These are phyloP conservation scores for Fusarium succisae DNA, from an alignment of 2,329 filamentous ascomycete genomes.

Conservation along the genomic window DNA sequence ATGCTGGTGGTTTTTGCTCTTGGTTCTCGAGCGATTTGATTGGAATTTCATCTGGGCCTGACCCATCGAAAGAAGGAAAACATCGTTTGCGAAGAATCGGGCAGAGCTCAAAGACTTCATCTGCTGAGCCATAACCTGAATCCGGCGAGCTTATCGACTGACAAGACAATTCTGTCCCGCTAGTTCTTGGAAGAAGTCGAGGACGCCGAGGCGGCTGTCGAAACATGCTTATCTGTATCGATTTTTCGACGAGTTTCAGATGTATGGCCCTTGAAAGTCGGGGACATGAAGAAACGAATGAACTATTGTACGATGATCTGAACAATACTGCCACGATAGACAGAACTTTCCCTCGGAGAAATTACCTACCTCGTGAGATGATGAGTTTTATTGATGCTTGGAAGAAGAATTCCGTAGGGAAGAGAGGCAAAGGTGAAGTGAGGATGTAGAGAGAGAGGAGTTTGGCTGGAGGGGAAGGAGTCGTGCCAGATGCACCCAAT, in stretches of 20 bases:
- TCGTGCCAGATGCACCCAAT: constrained; percentile 7
- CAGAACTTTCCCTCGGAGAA: not conserved
- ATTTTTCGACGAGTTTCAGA: not conserved
- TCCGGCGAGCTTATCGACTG: constrained; percentile 36
- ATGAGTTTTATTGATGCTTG: constrained; percentile 36
- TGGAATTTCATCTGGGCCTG: constrained; percentile 12
- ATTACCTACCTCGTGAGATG: constrained; percentile 12
- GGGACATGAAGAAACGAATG: constrained; percentile 33
- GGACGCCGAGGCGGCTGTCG: constrained; percentile 12
- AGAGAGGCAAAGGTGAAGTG: constrained; percentile 25
- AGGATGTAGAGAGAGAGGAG: constrained; percentile 8
- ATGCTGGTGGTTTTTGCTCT: not conserved
- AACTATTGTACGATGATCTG: constrained; percentile 18
- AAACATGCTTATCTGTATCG: constrained; percentile 17
- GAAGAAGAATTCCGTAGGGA: constrained; percentile 32
- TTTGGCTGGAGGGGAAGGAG: constrained; percentile 34
- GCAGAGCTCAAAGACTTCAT: constrained; percentile 22
- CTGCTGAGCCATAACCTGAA: constrained; percentile 45
- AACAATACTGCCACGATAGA: constrained; percentile 20
- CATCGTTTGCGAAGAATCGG: not conserved
- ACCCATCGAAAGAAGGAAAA: constrained; percentile 30
- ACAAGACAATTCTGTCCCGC: not conserved
- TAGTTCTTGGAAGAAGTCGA: constrained; percentile 4
- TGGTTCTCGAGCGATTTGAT: not conserved
- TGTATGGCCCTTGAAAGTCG: not conserved